Evolutionary conservation across 2,329 filamentous ascomycete species (phyloP).

Genomic region (Colletotrichum sp.): DNA sequence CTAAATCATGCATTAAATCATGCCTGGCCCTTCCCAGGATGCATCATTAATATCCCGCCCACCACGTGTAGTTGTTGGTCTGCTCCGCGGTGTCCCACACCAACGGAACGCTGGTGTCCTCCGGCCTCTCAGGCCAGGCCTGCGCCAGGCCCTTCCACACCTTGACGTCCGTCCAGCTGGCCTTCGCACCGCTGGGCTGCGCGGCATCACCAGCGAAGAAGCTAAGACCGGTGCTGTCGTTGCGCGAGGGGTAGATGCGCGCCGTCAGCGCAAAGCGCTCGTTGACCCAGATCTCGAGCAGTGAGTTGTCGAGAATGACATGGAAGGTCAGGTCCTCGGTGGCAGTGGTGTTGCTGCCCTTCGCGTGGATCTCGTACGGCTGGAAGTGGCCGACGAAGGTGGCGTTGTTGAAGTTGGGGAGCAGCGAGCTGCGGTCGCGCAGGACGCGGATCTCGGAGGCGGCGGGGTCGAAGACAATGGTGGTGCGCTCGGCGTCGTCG

Average conservation of each 20-base stretch:
- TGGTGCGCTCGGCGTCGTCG: conserved; percentile 16
- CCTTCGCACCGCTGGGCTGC: background rate
- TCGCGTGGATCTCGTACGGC: conserved; percentile 6
- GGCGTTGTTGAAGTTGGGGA: conserved; percentile 20
- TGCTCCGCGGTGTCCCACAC: conserved; percentile 19
- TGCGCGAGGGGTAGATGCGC: conserved; percentile 22
- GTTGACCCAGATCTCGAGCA: conserved; percentile 24
- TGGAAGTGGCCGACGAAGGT: conserved; percentile 20
- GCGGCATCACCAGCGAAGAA: conserved; percentile 15
- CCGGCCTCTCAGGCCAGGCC: conserved; percentile 21
- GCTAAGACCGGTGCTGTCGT: conserved; percentile 20
- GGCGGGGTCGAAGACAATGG: conserved; percentile 15
- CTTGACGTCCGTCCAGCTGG: conserved; percentile 14
- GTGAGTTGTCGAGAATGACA: conserved; percentile 15
- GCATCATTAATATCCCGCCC: conserved; percentile 11
- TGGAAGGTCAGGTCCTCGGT: conserved; percentile 19
- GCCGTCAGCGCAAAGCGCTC: conserved; percentile 22
- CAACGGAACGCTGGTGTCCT: conserved; percentile 12
- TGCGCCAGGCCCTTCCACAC: conserved; percentile 16
- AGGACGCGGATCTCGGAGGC: conserved; percentile 9
- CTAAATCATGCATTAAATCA: background rate
- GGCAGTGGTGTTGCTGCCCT: background rate
- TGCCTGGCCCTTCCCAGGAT: background rate
- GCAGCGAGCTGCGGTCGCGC: conserved; percentile 19
- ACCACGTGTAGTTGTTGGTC: conserved; percentile 20